Base-by-base conservation (phyloP, 192 early-diverging fungal species). In the Paraglomus occultum region DNA sequence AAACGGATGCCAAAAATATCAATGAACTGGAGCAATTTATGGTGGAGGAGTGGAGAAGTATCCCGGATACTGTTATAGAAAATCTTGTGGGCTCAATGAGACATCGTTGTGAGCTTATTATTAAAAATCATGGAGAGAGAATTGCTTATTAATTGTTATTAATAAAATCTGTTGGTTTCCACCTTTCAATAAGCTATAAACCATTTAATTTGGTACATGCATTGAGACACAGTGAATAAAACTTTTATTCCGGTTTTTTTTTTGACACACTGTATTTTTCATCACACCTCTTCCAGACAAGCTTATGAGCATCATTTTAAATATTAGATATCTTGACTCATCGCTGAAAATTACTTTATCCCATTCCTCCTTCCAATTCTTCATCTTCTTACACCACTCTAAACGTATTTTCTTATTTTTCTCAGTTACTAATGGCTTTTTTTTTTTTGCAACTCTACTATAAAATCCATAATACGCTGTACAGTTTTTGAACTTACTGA, bases 1-100 rank as follows among this genome's bases (percentile, higher is more conserved):
- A 64, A 51, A 15, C 23, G 20, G 0, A 64, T 64, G 63, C 48
- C 63, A 64, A 64, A 50, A 64, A 64, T 64, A 0, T 64, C 39
- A 23, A 23, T 64, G 63, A 64, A 31, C 39, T 64, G 18, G 63
- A 50, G 51, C 0, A 22, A 0, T 64, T 50, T 64, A 64, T 64
- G 9, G 18, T 50, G 3, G 39, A 62, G 2, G 48, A 48, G 18
- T 64, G 48, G 48, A 17, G 38, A 6, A 38, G 31, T 50, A n/a
- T n/a, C n/a, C n/a, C n/a, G n/a, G n/a, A n/a, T n/a, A n/a, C n/a
- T n/a, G n/a, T n/a, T n/a, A n/a, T n/a, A n/a, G n/a, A n/a, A n/a
- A n/a, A n/a, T n/a, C n/a, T n/a, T n/a, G n/a, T n/a, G n/a, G n/a
- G n/a, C n/a, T n/a, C n/a, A n/a, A n/a, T n/a, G n/a, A n/a, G n/a